A percentile compares a stretch with the other conserved stretches of the same genome.
Evolutionary conservation across 2,329 filamentous ascomycete species (phyloP).

Genomic region (Aspergillus fumigatus): DNA sequence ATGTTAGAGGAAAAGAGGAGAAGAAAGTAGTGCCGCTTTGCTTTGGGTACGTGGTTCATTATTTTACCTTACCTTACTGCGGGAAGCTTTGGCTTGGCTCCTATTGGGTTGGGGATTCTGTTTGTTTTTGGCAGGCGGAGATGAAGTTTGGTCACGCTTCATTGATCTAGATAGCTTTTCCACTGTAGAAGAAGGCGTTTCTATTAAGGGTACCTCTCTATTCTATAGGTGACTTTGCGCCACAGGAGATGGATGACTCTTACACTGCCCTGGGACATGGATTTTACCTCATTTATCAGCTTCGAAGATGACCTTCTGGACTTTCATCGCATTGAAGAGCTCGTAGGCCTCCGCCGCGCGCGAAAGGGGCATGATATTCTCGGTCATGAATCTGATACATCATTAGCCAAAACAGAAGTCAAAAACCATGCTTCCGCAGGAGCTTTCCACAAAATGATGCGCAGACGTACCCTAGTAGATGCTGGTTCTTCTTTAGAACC

Average conservation of each 20-base stretch:
- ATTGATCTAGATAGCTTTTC: too few species aligned
- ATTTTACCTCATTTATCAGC: conserved; percentile 31
- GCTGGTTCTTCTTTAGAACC: conserved; percentile 61
- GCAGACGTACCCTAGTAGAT: conserved; percentile 57
- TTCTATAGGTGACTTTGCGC: too few species aligned
- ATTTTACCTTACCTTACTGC: conserved; percentile 1
- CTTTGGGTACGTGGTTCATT: conserved; percentile 1
- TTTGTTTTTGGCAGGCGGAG: background rate
- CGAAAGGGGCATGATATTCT: conserved; percentile 66
- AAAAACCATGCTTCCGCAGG: background rate
- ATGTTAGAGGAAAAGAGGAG: conserved; percentile 16
- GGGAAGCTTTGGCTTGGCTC: conserved; percentile 1
- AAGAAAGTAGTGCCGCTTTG: background rate
- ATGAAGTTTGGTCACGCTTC: background rate
- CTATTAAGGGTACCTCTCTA: too few species aligned
- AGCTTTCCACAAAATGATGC: background rate
- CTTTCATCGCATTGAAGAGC: conserved; percentile 68
- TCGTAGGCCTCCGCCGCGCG: conserved; percentile 65
- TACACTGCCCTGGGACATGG: background rate
- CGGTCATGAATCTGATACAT: conserved; percentile 64
- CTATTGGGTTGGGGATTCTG: background rate
- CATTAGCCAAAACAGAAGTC: background rate
- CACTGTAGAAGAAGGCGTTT: too few species aligned
- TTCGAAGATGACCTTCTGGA: conserved; percentile 68
- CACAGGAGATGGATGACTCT: background rate